Conservation (phyloP, 169 alveolate genomes). For the Plasmodium coatneyi region DNA sequence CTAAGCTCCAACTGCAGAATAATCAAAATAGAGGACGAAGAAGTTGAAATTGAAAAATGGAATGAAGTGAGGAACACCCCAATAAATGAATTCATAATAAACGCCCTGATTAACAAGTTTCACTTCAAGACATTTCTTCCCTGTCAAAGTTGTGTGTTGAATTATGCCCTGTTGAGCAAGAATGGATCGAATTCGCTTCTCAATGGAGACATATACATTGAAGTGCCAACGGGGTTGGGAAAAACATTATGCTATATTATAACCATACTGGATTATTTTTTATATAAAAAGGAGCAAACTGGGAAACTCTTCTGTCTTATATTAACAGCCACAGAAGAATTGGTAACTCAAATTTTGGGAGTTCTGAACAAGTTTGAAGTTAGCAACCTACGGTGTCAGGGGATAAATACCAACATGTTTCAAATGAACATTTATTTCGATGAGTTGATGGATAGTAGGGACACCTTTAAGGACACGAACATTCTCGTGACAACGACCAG, state of each 20-base stretch:
- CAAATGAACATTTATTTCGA: constrained; percentile 59
- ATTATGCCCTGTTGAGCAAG: constrained; percentile 46
- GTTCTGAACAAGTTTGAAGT: constrained; percentile 86
- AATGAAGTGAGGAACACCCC: constrained; percentile 13
- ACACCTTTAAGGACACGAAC: constrained; percentile 8
- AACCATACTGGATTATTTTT: constrained; percentile 75
- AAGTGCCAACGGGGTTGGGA: constrained; percentile 82
- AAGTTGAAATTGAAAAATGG: constrained; percentile 46
- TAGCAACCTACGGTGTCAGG: constrained; percentile 4
- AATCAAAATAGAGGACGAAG: constrained; percentile 56
- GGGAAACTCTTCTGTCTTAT: constrained; percentile 83
- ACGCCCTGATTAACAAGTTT: constrained; percentile 36
- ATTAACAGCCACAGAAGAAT: constrained; percentile 94
- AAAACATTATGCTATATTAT: constrained; percentile 80
- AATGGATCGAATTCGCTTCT: constrained; percentile 51
- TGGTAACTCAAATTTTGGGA: constrained; percentile 90
- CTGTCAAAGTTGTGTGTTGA: constrained; percentile 46
- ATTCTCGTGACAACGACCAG: constrained; percentile 58
- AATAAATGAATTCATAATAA: constrained; percentile 56
- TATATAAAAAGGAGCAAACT: constrained; percentile 34
- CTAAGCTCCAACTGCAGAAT: constrained; percentile 63
- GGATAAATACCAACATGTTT: constrained; percentile 35
- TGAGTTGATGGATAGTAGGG: constrained; percentile 17
- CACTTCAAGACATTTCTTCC: constrained; percentile 43
- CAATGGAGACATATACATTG: constrained; percentile 79